Conservation (phyloP, 345 rosid genomes). For the Euclidium syriacum region DNA sequence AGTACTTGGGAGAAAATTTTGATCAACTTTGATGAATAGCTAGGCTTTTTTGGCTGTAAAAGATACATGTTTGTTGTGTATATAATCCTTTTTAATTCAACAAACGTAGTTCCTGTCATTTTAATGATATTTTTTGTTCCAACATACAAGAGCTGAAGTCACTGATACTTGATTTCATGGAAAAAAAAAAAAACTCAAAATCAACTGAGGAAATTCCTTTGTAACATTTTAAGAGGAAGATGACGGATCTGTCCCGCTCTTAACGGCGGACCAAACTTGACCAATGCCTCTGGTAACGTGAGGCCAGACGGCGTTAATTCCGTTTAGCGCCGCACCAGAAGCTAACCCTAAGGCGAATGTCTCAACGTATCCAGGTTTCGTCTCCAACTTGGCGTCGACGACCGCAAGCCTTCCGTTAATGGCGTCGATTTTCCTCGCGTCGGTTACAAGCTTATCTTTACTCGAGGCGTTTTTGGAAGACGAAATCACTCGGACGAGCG, state of each 20-base stretch:
- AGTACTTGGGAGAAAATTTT: neutral
- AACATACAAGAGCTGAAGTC: neutral
- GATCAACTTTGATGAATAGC: neutral
- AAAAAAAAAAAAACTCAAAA: neutral
- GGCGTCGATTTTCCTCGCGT: conserved; percentile 62
- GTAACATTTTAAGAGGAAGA: conserved; percentile 25
- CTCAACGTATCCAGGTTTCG: conserved; percentile 67
- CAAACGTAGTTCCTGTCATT: neutral
- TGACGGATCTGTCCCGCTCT: conserved; percentile 43
- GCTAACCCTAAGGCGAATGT: conserved; percentile 64
- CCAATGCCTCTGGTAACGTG: conserved; percentile 45
- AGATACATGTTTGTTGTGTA: neutral
- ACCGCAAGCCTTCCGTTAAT: conserved; percentile 50
- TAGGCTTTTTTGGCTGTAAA: conserved; percentile 11
- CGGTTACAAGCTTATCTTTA: conserved; percentile 42
- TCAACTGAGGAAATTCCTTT: neutral
- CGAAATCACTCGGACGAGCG: conserved; percentile 50
- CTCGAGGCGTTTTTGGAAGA: conserved; percentile 38
- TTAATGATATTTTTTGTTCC: neutral
- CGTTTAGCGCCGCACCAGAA: conserved; percentile 65
- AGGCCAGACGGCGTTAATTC: conserved; percentile 47
- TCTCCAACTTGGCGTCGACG: conserved; percentile 75
- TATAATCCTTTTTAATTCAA: neutral
- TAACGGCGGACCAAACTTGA: conserved; percentile 71
- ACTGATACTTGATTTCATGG: neutral